Percentiles rank a stretch among this genome's conserved stretches.
phyloP scores from a whole-genome alignment of 2,329 filamentous ascomycete species.

The Apiospora malaysiana region DNA sequence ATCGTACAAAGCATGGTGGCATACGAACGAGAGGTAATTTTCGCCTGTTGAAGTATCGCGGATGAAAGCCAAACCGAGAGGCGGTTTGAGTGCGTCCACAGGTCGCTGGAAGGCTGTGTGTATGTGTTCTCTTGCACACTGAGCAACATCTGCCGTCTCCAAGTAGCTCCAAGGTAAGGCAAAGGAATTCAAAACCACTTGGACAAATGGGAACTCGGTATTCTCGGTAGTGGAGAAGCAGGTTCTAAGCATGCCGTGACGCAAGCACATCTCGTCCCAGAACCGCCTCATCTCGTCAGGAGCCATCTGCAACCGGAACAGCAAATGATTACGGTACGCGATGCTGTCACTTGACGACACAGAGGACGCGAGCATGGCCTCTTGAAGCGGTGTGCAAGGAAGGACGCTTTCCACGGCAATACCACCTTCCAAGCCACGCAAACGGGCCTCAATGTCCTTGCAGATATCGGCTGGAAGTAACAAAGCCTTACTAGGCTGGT shows the following conservation, averaged over 20 bases:
- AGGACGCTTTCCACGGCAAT: constrained; percentile 61
- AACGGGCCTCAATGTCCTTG: constrained; percentile 38
- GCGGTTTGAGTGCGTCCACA: constrained; percentile 52
- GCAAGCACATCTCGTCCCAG: constrained; percentile 66
- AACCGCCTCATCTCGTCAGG: constrained; percentile 56
- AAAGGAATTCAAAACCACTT: constrained; percentile 66
- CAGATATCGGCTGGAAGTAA: neutral
- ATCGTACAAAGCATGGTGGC: constrained; percentile 88
- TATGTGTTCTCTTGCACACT: constrained; percentile 43
- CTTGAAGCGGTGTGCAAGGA: constrained; percentile 86
- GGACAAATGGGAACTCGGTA: constrained; percentile 67
- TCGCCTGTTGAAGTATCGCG: constrained; percentile 33
- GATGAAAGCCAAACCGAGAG: constrained; percentile 52
- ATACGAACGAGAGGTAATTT: constrained; percentile 54
- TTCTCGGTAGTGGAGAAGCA: constrained; percentile 73
- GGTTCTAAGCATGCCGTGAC: constrained; percentile 81
- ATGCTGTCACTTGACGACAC: constrained; percentile 37
- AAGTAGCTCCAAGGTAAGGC: constrained; percentile 48
- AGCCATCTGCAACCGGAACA: constrained; percentile 64
- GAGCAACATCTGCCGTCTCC: constrained; percentile 28
- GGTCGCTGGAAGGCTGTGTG: constrained; percentile 41
- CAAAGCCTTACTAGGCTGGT: constrained; percentile 30
- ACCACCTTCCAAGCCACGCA: constrained; percentile 30
- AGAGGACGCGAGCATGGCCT: constrained; percentile 78
- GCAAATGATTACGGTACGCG: constrained; percentile 76